Base-by-base conservation (phyloP, 139 green algal genomes). In the Micromonas pusilla region DNA sequence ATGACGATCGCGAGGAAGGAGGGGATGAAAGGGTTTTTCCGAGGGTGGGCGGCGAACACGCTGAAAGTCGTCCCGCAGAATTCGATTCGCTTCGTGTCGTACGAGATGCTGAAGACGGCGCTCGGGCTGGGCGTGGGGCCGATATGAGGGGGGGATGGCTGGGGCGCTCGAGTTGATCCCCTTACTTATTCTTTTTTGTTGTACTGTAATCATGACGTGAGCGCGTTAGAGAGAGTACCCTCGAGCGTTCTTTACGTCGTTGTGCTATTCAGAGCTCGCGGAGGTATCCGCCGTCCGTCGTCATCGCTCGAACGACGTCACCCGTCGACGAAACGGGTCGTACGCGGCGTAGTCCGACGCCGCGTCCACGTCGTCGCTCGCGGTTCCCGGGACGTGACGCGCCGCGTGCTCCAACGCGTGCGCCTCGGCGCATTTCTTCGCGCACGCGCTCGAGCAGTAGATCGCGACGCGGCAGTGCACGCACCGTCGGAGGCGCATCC, bases 11-110 rank as follows among this genome's bases (percentile, higher is more conserved):
- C 36, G 52, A 54, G 72, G 0, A 84, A 70, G 52, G 93, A 97
- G 80, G 92, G 93, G 2, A 9, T 88, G 34, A 76, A 79, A 16
- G 93, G 93, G 9, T 96, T 97, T 77, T 97, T 96, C 82, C 76
- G 88, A 1, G 93, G 93, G 39, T 97, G 91, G 91, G 60, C 80
- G 0, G 93, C 93, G 54, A 97, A 97, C 85, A 63, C 68, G 37
- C 32, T 78, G 25, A 78, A 70, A 45, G 72, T 78, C 23, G 72
- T 68, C 13, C 54, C 72, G 53, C 72, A 78, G 33, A 70, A 71
- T 5, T 52, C 20, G 21, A 97, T 99, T 32, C 93, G 93, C 0
- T 99, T 99, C 83, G 95, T 97, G 21, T 92, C 88, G 2, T 99
- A 99, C 68, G 95, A 99, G 83, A 81, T 96, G 68, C 86, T 91